phyloP scores from a whole-genome alignment of 73 alveolate species.

The Urostyla sp. region DNA sequence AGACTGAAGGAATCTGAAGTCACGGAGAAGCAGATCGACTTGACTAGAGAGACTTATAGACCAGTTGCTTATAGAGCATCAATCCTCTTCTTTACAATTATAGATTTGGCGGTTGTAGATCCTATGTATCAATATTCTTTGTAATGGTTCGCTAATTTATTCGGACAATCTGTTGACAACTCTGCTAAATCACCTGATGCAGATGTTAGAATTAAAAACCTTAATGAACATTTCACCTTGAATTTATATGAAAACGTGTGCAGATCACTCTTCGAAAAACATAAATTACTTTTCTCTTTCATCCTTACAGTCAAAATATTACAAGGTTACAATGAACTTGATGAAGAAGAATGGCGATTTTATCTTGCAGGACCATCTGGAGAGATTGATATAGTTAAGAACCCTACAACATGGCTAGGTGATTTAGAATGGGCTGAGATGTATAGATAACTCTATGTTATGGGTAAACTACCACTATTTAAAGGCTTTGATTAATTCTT shows the following conservation, averaged over 20 bases:
- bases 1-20: slow-evolving; percentile 97
- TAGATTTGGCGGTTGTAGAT: slow-evolving; percentile 96
- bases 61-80: slow-evolving; percentile 99
- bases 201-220: slow-evolving; percentile 91
- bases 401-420: slow-evolving; percentile 98
- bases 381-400: slow-evolving; percentile 86
- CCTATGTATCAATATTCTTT: slow-evolving; percentile 99
- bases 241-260: slow-evolving; percentile 98
- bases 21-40: slow-evolving; percentile 96
- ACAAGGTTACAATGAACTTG: slow-evolving; percentile 78
- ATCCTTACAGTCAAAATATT: slow-evolving; percentile 96
- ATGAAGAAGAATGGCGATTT: slow-evolving; percentile 92
- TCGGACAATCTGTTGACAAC: slow-evolving; percentile 97
- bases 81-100: slow-evolving; percentile 98
- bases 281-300: slow-evolving; percentile 97
- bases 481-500: slow-evolving; percentile 92
- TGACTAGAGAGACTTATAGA: slow-evolving; percentile 98
- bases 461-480: slow-evolving; percentile 84
- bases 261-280: slow-evolving; percentile 98
- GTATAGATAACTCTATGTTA: slow-evolving; percentile 91
- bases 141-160: slow-evolving; percentile 99
- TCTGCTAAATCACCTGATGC: slow-evolving; percentile 96
- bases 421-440: slow-evolving; percentile 98
- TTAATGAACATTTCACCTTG: slow-evolving; percentile 96
- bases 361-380: slow-evolving; percentile 98